These are phyloP conservation scores for Trichoderma gamsii DNA, from an alignment of 495 filamentous ascomycete genomes.

Conservation along the genomic window DNA sequence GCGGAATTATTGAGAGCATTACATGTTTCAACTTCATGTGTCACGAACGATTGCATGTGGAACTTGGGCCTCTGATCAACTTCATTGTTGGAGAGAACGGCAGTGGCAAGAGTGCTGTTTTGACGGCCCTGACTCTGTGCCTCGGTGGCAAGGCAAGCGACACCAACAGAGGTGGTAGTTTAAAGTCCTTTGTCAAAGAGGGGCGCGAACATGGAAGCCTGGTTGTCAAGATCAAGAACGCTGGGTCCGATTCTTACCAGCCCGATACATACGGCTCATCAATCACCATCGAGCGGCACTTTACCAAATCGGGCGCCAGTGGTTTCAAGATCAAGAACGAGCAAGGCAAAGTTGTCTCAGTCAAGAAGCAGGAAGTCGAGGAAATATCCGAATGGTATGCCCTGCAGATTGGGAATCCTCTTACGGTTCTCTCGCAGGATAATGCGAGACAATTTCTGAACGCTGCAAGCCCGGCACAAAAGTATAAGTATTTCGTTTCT, in stretches of 20 bases:
- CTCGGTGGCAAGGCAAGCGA: constrained; percentile 89
- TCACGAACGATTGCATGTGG: constrained; percentile 70
- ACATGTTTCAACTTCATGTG: constrained; percentile 94
- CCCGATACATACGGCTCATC: constrained; percentile 75
- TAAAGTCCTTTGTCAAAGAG: constrained; percentile 90
- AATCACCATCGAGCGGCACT: constrained; percentile 86
- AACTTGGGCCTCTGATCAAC: constrained; percentile 87
- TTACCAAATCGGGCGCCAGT: constrained; percentile 67
- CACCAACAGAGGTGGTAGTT: constrained; percentile 88
- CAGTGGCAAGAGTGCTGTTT: constrained; percentile 94
- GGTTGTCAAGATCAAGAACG: constrained; percentile 83
- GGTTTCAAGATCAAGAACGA: constrained; percentile 81
- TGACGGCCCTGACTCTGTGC: constrained; percentile 93
- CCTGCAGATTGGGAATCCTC: constrained; percentile 92
- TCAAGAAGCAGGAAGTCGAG: constrained; percentile 81
- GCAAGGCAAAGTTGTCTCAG: constrained; percentile 65
- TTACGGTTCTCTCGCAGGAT: constrained; percentile 97
- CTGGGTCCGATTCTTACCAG: constrained; percentile 75
- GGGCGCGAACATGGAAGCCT: constrained; percentile 56
- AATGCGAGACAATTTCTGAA: constrained; percentile 91
- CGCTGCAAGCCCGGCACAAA: constrained; percentile 68
- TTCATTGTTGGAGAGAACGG: constrained; percentile 98
- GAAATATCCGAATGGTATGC: constrained; percentile 88
- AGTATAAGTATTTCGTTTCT: constrained; percentile 96
- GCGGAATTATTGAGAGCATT: constrained; percentile 75